Evolutionary conservation across 257 asterid genomes (phyloP).

Genomic region (Rubia yunnanensis): DNA sequence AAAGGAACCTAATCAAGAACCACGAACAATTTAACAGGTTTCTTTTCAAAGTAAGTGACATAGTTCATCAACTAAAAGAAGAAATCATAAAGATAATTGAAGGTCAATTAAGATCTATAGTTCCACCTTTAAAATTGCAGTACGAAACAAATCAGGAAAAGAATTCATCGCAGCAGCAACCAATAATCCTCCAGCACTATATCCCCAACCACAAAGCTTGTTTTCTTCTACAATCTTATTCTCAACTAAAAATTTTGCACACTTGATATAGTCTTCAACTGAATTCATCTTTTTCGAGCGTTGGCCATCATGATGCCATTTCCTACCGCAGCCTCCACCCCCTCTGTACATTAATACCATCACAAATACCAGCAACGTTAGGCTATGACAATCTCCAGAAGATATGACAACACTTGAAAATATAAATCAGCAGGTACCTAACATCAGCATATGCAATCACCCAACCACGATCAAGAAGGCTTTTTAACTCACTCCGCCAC

Average conservation of each 20-base stretch:
- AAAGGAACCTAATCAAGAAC: conserved; percentile 56
- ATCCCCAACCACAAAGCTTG: conserved; percentile 96
- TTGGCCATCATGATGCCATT: conserved; percentile 83
- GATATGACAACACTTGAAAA: not conserved
- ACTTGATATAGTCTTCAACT: conserved; percentile 57
- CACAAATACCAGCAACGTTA: not conserved
- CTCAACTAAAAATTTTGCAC: conserved; percentile 79
- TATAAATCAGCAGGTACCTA: conserved; percentile 32
- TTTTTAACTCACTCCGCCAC: conserved; percentile 58
- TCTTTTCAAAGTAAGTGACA: not conserved
- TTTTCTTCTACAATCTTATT: conserved; percentile 56
- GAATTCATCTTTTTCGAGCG: conserved; percentile 60
- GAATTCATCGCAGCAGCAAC: conserved; percentile 88
- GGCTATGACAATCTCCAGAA: not conserved
- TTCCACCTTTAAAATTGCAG: conserved; percentile 77
- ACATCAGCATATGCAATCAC: conserved; percentile 93
- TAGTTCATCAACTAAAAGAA: conserved; percentile 1
- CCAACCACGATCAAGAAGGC: conserved; percentile 99
- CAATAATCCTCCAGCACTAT: conserved; percentile 92
- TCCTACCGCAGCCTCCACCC: conserved; percentile 82
- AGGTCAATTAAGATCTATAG: conserved; percentile 1
- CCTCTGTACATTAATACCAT: conserved; percentile 55
- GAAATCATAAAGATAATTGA: not conserved
- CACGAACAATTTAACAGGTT: conserved; percentile 1
- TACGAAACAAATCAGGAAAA: conserved; percentile 72